A percentile compares a stretch with the other conserved stretches of the same genome.
phyloP scores from a whole-genome alignment of 805 yeast species.

The Maudiozyma serrabonitensis region DNA sequence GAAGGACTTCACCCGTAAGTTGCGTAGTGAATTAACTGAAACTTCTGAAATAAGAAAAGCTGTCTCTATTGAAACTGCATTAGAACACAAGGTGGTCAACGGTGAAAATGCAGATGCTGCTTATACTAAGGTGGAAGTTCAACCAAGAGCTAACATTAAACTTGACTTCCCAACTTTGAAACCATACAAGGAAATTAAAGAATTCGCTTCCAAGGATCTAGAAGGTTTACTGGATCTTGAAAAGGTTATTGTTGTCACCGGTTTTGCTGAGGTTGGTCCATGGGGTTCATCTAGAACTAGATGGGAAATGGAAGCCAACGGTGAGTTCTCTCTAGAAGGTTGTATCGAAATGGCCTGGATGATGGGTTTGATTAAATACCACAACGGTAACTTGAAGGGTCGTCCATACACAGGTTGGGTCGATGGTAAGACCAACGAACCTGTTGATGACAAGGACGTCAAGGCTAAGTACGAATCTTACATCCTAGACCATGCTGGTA shows the following conservation, averaged over 20 bases:
- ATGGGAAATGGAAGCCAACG: constrained; percentile 98
- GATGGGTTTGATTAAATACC: constrained; percentile 95
- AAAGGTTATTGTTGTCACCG: constrained; percentile 88
- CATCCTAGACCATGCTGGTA: constrained; percentile 90
- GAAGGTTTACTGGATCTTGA: constrained; percentile 91
- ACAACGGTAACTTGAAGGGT: constrained; percentile 55
- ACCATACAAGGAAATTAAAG: constrained; percentile 62
- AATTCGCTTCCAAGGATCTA: constrained; percentile 54
- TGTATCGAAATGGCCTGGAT: constrained; percentile 99
- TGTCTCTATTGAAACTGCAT: constrained; percentile 84
- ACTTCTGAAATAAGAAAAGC: constrained; percentile 91
- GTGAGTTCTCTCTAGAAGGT: constrained; percentile 94
- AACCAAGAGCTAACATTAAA: constrained; percentile 92
- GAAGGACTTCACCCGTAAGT: constrained; percentile 72
- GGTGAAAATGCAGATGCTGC: constrained; percentile 87
- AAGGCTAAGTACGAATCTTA: constrained; percentile 84
- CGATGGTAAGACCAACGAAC: constrained; percentile 84
- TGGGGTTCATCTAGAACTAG: constrained; percentile 99
- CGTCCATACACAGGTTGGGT: constrained; percentile 95
- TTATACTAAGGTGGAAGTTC: constrained; percentile 62
- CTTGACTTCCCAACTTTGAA: constrained; percentile 88
- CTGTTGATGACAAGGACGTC: constrained; percentile 90
- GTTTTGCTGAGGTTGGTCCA: constrained; percentile 97
- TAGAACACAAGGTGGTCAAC: constrained; percentile 71
- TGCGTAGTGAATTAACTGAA: constrained; percentile 64